Base-by-base conservation (phyloP, 345 rosid species). In the Euphorbia peplus region DNA sequence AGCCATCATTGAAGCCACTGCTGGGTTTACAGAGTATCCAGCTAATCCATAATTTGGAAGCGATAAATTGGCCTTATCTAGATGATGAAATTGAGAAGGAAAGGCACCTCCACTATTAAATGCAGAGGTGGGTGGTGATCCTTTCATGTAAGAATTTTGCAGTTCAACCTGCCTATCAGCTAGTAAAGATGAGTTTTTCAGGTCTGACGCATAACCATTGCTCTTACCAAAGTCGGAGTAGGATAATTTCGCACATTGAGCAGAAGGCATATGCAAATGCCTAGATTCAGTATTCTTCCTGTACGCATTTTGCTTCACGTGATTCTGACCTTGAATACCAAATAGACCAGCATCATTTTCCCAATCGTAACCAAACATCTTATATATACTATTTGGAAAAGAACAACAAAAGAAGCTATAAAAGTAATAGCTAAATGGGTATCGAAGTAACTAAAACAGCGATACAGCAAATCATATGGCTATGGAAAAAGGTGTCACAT, bases 101-200 rank as follows among this genome's bases (percentile, higher is more conserved):
- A 78, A 75, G 57, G 81, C 73, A 57, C 83, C 78, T 66, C 90
- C 84, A 6, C 85, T 79, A 58, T 81, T 88, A 54, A 81, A 74
- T 16, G 82, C 75, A 25, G 87, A 80, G 26, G 85, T 86, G 30
- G 86, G 89, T n/a, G n/a, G n/a, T 30, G 96, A 83, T 62, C 90
- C 91, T 78, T 82, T 88, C 82, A 81, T 2, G 59, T 85, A 85
- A 18, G 87, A 61, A 68, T 84, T 84, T 37, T 82, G 84, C 53
- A 66, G 53, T 68, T 83, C 89, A 70, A 61, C 79, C 60, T 77
- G 92, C 76, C 81, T 76, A 50, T 83, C 86, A 26, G 72, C 71
- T 11, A 82, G n/a, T 32, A 82, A 70, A 56, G 81, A 73, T 41
- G 81, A 46, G 53, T 74, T 73, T 64, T 60, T 77, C 44, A 77